Evolutionary conservation across 805 yeast genomes (phyloP).

Genomic region (Starmerella bacillaris): DNA sequence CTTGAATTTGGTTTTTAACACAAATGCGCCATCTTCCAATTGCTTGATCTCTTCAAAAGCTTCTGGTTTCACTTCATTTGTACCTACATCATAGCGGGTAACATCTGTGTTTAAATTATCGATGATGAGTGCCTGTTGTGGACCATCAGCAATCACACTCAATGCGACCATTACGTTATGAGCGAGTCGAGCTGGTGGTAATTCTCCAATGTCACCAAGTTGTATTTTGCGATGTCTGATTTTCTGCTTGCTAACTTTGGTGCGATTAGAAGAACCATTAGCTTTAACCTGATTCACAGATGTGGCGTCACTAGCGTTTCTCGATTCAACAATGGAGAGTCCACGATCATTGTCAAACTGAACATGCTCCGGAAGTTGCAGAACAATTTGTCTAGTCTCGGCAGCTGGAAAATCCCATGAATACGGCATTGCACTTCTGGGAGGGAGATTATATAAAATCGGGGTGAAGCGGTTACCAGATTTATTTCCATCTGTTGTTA

Average conservation of each 20-base stretch:
- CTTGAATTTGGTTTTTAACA: slow-evolving; percentile 39
- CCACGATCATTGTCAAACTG: background rate
- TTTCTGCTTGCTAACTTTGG: background rate
- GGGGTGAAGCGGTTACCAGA: slow-evolving; percentile 48
- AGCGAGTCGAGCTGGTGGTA: slow-evolving; percentile 60
- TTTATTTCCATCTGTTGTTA: background rate
- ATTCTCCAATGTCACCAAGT: slow-evolving; percentile 80
- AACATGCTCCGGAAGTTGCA: slow-evolving; percentile 32
- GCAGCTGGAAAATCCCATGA: slow-evolving; percentile 98
- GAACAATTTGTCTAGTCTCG: slow-evolving; percentile 53
- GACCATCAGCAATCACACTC: slow-evolving; percentile 92
- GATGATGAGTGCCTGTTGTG: slow-evolving; percentile 71
- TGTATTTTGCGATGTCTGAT: slow-evolving; percentile 41
- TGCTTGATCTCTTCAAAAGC: slow-evolving; percentile 14
- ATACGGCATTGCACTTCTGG: slow-evolving; percentile 90
- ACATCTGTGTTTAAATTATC: slow-evolving; percentile 63
- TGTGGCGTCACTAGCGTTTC: no score
- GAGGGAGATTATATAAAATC: slow-evolving; percentile 61
- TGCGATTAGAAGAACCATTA: background rate
- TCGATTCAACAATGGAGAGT: background rate
- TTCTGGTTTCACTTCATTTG: slow-evolving; percentile 10
- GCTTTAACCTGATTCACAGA: no score
- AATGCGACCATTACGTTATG: slow-evolving; percentile 48
- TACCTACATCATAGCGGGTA: slow-evolving; percentile 40
- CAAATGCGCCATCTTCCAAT: slow-evolving; percentile 8